Evolutionary conservation across 257 asterid species (phyloP).

Genomic region (Solanum etuberosum): DNA sequence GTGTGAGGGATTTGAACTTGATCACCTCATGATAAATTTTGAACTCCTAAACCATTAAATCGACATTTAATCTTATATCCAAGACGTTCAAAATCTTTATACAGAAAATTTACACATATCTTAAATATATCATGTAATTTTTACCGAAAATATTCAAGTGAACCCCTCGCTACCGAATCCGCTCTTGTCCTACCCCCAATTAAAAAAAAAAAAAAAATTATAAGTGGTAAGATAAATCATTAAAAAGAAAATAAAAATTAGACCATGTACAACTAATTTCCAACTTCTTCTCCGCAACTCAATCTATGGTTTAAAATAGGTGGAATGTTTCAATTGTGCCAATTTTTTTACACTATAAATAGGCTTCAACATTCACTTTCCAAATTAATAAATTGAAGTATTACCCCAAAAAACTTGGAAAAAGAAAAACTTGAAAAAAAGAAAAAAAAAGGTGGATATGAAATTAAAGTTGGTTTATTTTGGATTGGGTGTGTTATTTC

Average conservation of each 20-base stretch:
- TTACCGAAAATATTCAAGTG: no score
- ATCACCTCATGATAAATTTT: no score
- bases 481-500: not conserved
- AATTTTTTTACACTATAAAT: not conserved
- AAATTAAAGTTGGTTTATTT: not conserved
- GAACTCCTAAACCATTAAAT: no score
- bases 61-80: no score
- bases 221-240: not conserved
- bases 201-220: no score
- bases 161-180: not conserved
- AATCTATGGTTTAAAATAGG: not conserved
- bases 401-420: not conserved
- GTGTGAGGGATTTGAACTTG: no score
- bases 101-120: no score
- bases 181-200: not conserved
- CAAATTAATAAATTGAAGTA: not conserved
- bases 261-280: not conserved
- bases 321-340: not conserved
- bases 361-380: not conserved
- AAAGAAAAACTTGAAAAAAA: not conserved
- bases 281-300: not conserved
- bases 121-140: no score
- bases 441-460: not conserved
- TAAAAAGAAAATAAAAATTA: not conserved
- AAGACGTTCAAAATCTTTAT: no score